These are phyloP conservation scores for Saccharomycodes ludwigii DNA, from an alignment of 805 yeast genomes.

Conservation along the genomic window DNA sequence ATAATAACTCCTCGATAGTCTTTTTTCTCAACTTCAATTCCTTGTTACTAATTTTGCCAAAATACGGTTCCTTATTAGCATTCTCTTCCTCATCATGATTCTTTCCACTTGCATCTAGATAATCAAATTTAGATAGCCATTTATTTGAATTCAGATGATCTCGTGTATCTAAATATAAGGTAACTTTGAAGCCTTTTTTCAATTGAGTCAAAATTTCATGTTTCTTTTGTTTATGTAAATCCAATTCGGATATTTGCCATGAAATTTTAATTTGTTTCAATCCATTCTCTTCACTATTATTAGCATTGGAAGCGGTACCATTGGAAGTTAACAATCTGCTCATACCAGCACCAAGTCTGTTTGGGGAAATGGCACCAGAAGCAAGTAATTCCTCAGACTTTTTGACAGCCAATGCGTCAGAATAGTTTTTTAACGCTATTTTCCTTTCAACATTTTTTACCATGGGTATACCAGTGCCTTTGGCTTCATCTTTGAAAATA, in stretches of 20 bases:
- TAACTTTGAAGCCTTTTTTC: constrained; percentile 31
- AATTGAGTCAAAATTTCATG: constrained; percentile 35
- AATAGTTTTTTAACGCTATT: constrained; percentile 17
- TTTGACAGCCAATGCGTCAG: constrained; percentile 16
- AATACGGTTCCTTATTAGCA: neutral
- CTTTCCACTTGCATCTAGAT: constrained; percentile 9
- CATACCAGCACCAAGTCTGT: too few relatives aligned
- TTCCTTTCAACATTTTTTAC: constrained; percentile 17
- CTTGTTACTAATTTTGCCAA: constrained; percentile 14
- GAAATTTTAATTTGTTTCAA: constrained; percentile 37
- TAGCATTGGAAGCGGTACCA: constrained; percentile 9
- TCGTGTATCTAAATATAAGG: constrained; percentile 30
- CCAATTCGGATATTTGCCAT: constrained; percentile 46
- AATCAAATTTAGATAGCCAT: constrained; percentile 20
- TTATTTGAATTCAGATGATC: constrained; percentile 12
- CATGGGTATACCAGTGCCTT: constrained; percentile 11
- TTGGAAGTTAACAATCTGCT: constrained; percentile 8
- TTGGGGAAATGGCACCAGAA: constrained; percentile 13
- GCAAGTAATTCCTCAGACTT: constrained; percentile 16
- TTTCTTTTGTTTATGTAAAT: constrained; percentile 39
- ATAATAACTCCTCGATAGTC: constrained; percentile 20
- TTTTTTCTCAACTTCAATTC: constrained; percentile 25
- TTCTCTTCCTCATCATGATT: constrained; percentile 7
- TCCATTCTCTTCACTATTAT: constrained; percentile 21
- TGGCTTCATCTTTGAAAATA: constrained; percentile 10